Conservation (phyloP, 768 basidiomycete species). For the Lentinula raphanica region DNA sequence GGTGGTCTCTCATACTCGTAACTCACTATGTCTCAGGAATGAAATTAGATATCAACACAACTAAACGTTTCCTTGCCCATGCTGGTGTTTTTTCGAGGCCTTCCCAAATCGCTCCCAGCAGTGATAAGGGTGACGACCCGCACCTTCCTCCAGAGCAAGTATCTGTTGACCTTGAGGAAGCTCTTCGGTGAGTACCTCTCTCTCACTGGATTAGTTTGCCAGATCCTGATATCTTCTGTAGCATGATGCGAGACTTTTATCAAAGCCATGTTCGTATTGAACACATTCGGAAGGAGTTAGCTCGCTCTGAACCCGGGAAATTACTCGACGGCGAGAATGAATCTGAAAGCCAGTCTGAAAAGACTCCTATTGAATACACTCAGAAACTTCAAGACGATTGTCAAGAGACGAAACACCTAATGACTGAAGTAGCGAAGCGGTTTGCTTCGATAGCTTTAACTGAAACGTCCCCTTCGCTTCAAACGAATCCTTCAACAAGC, state of each 20-base stretch:
- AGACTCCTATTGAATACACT: not conserved
- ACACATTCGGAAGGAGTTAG: not conserved
- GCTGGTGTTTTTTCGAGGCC: not conserved
- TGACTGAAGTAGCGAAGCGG: too few species aligned
- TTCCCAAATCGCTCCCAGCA: not conserved
- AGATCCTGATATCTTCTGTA: not conserved
- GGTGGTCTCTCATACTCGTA: too few species aligned
- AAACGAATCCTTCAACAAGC: too few species aligned
- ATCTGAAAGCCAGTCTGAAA: too few species aligned
- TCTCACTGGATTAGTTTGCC: not conserved
- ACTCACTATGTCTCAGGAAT: not conserved
- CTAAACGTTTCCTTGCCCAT: not conserved
- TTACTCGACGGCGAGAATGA: not conserved
- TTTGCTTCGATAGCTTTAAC: too few species aligned
- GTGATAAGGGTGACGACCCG: not conserved
- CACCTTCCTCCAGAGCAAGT: not conserved
- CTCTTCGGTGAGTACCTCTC: not conserved
- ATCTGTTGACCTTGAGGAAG: not conserved
- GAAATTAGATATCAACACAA: not conserved
- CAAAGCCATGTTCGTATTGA: not conserved
- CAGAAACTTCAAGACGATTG: too few species aligned
- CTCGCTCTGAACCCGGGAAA: not conserved
- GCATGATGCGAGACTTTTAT: not conserved
- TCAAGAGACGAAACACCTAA: too few species aligned
- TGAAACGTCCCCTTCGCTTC: too few species aligned